Conservation (phyloP, 768 basidiomycete genomes). For the Tricholomella constricta region DNA sequence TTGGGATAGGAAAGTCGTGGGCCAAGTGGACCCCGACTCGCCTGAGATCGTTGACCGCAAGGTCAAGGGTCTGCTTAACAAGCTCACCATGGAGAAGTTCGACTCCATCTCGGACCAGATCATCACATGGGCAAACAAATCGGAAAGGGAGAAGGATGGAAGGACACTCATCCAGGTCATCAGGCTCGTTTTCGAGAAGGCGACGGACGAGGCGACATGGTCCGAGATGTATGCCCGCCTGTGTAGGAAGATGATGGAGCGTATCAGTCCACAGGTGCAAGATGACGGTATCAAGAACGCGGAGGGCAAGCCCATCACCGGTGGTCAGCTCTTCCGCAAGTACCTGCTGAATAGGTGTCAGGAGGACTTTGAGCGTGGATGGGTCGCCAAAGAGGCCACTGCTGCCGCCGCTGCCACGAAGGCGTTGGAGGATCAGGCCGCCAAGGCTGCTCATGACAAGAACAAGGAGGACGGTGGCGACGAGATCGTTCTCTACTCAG, state of each 20-base stretch:
- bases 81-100: constrained; percentile 96
- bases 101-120: constrained; percentile 95
- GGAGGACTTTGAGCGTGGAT: constrained; percentile 96
- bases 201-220: constrained; percentile 94
- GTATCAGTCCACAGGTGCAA: constrained; percentile 82
- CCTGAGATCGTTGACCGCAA: constrained; percentile 91
- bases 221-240: constrained; percentile 97
- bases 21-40: constrained; percentile 57
- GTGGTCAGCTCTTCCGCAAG: constrained; percentile 94
- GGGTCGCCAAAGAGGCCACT: constrained; percentile 86
- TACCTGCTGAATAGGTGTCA: constrained; percentile 96
- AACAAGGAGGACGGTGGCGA: constrained; percentile 48
- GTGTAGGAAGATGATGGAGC: constrained; percentile 95
- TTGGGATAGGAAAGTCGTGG: constrained; percentile 66
- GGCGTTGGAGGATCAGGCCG: constrained; percentile 82
- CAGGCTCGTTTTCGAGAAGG: constrained; percentile 95
- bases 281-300: constrained; percentile 82
- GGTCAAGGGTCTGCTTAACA: constrained; percentile 91
- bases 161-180: constrained; percentile 96
- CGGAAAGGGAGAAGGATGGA: constrained; percentile 89
- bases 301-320: constrained; percentile 88
- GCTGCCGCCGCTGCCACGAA: constrained; percentile 86
- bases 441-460: constrained; percentile 66
- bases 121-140: constrained; percentile 93
- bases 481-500: constrained; percentile 83